A percentile compares a stretch with the other conserved stretches of the same genome.
These are phyloP conservation scores for Pyricularia pennisetigena DNA, from an alignment of 2,329 filamentous ascomycete genomes.

Conservation along the genomic window DNA sequence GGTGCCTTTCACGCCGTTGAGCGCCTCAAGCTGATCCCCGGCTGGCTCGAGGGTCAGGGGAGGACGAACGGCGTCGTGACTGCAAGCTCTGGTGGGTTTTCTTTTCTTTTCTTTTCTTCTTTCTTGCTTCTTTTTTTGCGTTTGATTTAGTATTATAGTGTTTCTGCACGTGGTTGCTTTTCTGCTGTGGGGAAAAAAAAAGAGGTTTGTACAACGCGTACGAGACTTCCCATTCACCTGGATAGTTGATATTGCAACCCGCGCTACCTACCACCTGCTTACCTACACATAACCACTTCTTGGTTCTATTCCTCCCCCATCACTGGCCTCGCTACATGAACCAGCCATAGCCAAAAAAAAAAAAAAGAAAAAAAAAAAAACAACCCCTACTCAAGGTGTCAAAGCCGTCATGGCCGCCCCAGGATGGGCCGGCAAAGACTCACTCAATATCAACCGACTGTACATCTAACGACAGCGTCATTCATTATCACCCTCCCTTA, in stretches of 20 bases:
- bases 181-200: neutral
- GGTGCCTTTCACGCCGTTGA: constrained; percentile 83
- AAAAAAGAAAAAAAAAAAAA: no score
- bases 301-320: no score
- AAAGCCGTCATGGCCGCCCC: no score
- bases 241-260: no score
- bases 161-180: neutral
- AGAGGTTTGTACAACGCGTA: neutral
- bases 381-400: no score
- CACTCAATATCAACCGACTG: neutral
- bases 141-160: neutral
- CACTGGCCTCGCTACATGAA: no score
- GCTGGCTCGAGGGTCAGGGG: constrained; percentile 50
- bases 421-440: no score
- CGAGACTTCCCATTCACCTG: neutral
- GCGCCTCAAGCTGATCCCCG: constrained; percentile 52
- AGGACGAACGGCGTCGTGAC: constrained; percentile 68
- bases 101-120: constrained; percentile 13
- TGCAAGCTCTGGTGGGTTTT: constrained; percentile 71
- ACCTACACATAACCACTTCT: neutral
- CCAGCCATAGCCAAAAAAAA: no score
- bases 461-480: neutral
- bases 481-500: neutral
- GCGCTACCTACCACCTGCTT: neutral
- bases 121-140: constrained; percentile 1